Percentiles rank a stretch among this genome's conserved stretches.
phyloP scores from a whole-genome alignment of 225 moss, liverwort and hornwort species.

The Polytrichum formosum region DNA sequence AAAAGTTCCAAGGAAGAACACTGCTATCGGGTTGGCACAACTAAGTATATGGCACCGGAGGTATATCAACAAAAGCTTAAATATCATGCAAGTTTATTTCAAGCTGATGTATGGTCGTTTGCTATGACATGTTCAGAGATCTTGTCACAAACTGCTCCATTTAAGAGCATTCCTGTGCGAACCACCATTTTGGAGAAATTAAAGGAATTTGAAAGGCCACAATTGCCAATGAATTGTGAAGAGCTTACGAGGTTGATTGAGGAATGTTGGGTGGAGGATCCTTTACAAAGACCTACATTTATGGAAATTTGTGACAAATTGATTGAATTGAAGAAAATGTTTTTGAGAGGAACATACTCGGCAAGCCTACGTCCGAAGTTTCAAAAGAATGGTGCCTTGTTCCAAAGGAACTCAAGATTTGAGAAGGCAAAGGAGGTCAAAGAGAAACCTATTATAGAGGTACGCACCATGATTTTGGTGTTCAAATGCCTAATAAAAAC shows the following conservation, averaged over 20 bases:
- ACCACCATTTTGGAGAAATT: not conserved
- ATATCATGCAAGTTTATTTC: not conserved
- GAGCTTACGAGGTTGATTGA: not conserved
- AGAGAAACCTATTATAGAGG: not conserved
- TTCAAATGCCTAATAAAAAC: too few relatives aligned
- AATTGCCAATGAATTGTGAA: not conserved
- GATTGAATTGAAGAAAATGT: not conserved
- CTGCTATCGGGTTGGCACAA: not conserved
- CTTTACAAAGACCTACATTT: slow-evolving; percentile 1
- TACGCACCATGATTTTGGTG: not conserved
- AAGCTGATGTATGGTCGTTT: not conserved
- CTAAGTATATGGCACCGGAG: not conserved
- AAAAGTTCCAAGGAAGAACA: not conserved
- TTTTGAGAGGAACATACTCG: not conserved
- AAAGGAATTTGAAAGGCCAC: not conserved
- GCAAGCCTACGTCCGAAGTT: not conserved
- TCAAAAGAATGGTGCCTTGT: not conserved
- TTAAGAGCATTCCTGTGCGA: not conserved
- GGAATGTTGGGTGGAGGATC: not conserved
- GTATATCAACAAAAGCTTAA: too few relatives aligned
- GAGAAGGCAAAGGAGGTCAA: not conserved
- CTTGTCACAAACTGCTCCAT: not conserved
- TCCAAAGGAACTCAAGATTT: not conserved
- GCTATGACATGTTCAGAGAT: not conserved
- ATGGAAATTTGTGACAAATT: not conserved